Base-by-base conservation (phyloP, 345 rosid species). In the Populus davidiana region DNA sequence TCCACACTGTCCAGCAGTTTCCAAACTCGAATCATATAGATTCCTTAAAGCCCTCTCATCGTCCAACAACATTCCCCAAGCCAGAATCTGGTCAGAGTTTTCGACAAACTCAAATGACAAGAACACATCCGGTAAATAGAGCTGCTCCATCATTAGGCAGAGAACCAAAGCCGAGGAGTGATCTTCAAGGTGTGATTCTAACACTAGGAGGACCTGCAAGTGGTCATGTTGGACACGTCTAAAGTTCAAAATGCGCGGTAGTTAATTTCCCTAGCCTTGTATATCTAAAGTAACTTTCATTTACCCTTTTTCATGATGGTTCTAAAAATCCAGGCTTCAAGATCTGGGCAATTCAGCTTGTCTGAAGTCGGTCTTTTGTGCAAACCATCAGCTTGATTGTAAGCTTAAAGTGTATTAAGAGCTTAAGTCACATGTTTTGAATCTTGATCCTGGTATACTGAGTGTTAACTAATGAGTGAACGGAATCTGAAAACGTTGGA, bases 141-240 rank as follows among this genome's bases (percentile, higher is more conserved):
- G 81, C 77, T 18, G 14, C 83, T 38, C 77, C 89, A 16, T 63
- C 81, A n/a, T 43, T 47, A 72, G 82, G 59, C 54, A 79, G 83
- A 69, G 87, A 85, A 69, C 73, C 86, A 44, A 83, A 83, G 79
- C 83, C 78, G n/a, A 83, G 87, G 77, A 87, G 82, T 79, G 94
- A 90, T 79, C 89, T 92, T 49, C 86, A 85, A 76, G 97, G 90
- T 39, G 90, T 92, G 80, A 85, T 92, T 56, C 83, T 92, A 67
- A 89, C 97, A 27, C 82, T 92, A 17, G 97, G 97, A 82, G 93
- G 93, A 54, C 89, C 92, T n/a, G 91, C 88, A 38, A 82, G 69
- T 77, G 83, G 86, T 5, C 87, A 54, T 72, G 69, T 23, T 29
- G 70, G 79, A 66, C 63, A 43, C 56, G 65, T 50, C 29, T 67